phyloP scores from a whole-genome alignment of 106 monocot genomes.

The Amphibolis antarctica region DNA sequence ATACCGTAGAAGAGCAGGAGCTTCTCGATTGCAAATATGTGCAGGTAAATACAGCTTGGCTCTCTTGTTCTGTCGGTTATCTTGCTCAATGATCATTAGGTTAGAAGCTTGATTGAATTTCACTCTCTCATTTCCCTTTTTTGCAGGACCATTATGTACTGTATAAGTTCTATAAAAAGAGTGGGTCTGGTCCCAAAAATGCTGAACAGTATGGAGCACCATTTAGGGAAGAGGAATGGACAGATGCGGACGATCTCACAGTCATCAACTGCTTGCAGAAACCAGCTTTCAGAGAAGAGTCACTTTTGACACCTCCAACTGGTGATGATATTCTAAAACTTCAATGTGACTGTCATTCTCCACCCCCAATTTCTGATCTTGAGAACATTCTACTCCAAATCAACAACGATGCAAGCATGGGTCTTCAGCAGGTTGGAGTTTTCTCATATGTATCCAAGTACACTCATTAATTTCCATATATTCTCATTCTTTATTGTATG shows the following conservation, averaged over 20 bases:
- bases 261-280: slow-evolving; percentile 4
- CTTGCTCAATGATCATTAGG: neutral
- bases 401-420: slow-evolving; percentile 9
- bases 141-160: slow-evolving; percentile 59
- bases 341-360: neutral
- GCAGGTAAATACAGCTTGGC: neutral
- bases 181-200: slow-evolving; percentile 76
- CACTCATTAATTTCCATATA: neutral
- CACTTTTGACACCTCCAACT: neutral
- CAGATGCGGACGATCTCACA: slow-evolving; percentile 26
- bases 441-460: neutral
- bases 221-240: slow-evolving; percentile 73
- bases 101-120: neutral
- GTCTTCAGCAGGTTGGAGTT: neutral
- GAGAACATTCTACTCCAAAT: slow-evolving; percentile 34
- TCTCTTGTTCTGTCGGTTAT: too few relatives aligned
- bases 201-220: slow-evolving; percentile 87
- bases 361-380: slow-evolving; percentile 16
- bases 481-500: too few relatives aligned
- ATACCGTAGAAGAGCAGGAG: slow-evolving; percentile 57
- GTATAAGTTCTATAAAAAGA: slow-evolving; percentile 65
- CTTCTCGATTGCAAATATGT: slow-evolving; percentile 15
- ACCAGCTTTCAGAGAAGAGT: neutral
- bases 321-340: neutral
- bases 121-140: neutral